Percentiles rank a stretch among this genome's conserved stretches.
Evolutionary conservation across 306 rosid genomes (phyloP).

Genomic region (Sechiopsis laciniata): DNA sequence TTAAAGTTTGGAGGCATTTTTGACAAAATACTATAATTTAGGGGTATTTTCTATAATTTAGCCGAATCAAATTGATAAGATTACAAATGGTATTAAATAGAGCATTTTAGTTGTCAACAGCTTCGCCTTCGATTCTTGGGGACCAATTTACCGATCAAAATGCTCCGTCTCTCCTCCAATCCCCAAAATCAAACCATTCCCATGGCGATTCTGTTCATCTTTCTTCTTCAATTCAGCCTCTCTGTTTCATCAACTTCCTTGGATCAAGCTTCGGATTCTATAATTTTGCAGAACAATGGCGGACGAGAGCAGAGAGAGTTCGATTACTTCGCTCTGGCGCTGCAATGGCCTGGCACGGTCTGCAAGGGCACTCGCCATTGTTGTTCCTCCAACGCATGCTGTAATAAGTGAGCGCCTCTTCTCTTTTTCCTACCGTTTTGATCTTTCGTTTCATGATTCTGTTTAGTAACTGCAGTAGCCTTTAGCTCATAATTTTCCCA

Average conservation of each 20-base stretch:
- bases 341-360: slow-evolving; percentile 81
- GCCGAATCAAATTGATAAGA: not conserved
- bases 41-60: no score
- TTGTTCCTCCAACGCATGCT: slow-evolving; percentile 73
- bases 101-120: not conserved
- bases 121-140: not conserved
- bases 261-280: not conserved
- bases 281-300: slow-evolving; percentile 2
- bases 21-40: no score
- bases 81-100: not conserved
- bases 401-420: slow-evolving; percentile 49
- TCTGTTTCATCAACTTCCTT: not conserved
- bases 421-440: not conserved
- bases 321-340: slow-evolving; percentile 71
- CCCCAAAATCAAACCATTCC: not conserved
- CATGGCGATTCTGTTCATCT: not conserved
- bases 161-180: not conserved
- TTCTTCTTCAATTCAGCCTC: slow-evolving; percentile 8
- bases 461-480: not conserved
- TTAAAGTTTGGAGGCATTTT: no score
- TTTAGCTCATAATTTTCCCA: not conserved
- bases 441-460: not conserved
- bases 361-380: slow-evolving; percentile 49
- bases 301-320: slow-evolving; percentile 53
- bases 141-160: not conserved